These are phyloP conservation scores for Eutrema japonicum DNA, from an alignment of 345 rosid genomes.

Conservation along the genomic window DNA sequence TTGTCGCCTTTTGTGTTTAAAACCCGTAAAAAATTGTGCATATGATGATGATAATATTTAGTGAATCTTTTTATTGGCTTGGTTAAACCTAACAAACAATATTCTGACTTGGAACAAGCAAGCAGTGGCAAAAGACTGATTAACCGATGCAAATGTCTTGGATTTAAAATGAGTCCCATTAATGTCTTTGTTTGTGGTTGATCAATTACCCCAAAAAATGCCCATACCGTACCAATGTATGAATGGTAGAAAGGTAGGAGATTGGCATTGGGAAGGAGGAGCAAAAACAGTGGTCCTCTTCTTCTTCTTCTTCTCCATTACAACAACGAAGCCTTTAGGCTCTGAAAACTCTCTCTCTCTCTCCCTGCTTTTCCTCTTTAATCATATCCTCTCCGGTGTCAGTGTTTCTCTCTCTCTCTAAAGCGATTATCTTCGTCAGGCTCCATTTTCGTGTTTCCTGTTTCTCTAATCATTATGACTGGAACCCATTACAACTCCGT, in stretches of 20 bases:
- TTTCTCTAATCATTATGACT: constrained; percentile 9
- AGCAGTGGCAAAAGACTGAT: background rate
- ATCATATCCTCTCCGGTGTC: constrained; percentile 30
- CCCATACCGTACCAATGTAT: constrained; percentile 15
- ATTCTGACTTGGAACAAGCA: constrained; percentile 6
- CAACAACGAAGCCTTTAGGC: constrained; percentile 14
- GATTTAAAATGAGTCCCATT: constrained; percentile 3
- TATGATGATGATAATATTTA: background rate
- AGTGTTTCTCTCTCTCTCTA: constrained; percentile 38
- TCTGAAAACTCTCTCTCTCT: constrained; percentile 18
- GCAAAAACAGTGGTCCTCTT: constrained; percentile 35
- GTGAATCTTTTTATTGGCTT: background rate
- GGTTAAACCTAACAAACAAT: constrained; percentile 5
- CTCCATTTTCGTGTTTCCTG: constrained; percentile 33
- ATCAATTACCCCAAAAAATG: background rate
- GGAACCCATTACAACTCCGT: background rate
- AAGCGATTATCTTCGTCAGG: constrained; percentile 28
- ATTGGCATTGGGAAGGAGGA: constrained; percentile 24
- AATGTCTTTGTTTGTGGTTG: constrained; percentile 24
- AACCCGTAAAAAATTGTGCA: background rate
- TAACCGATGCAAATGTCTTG: constrained; percentile 4
- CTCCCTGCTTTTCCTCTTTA: constrained; percentile 36
- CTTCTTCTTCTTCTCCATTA: background rate
- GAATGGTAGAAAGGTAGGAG: constrained; percentile 27
- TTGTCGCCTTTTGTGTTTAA: constrained; percentile 6